Percentiles rank a stretch among this genome's conserved stretches.
These are phyloP conservation scores for Blastocystis sp. DNA, from an alignment of 352 stramenopile species.

Conservation along the genomic window DNA sequence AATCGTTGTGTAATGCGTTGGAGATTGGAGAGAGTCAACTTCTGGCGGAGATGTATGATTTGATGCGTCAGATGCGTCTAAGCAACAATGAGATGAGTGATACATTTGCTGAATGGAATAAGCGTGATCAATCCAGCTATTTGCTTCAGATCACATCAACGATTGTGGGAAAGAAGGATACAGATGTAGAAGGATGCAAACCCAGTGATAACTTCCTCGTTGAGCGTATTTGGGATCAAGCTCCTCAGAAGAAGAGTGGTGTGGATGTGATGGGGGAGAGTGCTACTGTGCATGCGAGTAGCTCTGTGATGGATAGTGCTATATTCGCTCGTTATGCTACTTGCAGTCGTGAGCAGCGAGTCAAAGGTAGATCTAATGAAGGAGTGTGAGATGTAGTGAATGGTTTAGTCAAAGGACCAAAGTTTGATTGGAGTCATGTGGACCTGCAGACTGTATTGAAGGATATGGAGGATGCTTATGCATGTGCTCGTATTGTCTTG, in stretches of 20 bases:
- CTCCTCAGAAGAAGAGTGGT: background rate
- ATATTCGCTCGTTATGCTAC: background rate
- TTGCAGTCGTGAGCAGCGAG: background rate
- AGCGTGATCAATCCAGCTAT: background rate
- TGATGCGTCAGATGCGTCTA: background rate
- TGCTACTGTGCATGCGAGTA: background rate
- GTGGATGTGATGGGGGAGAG: background rate
- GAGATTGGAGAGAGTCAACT: slow-evolving; percentile 14
- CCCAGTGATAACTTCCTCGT: background rate
- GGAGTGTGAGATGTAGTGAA: background rate
- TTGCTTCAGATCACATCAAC: background rate
- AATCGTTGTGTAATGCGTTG: background rate
- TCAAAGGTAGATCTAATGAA: background rate
- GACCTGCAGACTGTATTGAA: slow-evolving; percentile 1
- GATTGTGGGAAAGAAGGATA: slow-evolving; percentile 29
- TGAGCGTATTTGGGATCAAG: background rate
- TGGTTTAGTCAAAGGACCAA: background rate
- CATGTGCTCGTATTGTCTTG: background rate
- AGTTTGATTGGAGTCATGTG: background rate
- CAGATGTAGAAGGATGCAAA: slow-evolving; percentile 27
- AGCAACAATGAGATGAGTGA: background rate
- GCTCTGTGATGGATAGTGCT: background rate
- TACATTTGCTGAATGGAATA: background rate
- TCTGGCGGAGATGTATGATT: background rate
- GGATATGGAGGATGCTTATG: slow-evolving; percentile 2